Percentiles rank a stretch among this genome's conserved stretches.
phyloP scores from a whole-genome alignment of 2,329 filamentous ascomycete species.

The Penicillium sp. region DNA sequence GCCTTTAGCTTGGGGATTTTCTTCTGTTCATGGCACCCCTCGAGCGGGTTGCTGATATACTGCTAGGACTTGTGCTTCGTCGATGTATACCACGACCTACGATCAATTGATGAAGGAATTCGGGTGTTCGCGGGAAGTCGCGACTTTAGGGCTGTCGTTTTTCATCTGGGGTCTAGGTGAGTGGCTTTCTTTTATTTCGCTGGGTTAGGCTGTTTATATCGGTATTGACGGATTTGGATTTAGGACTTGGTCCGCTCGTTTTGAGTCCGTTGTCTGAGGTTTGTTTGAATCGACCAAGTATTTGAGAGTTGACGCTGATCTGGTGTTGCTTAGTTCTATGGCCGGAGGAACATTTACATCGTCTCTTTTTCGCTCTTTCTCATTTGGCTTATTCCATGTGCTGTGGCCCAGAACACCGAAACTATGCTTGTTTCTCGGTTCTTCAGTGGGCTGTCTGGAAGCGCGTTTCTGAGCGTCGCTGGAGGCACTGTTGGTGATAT shows the following conservation, averaged over 20 bases:
- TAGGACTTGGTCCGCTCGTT: slow-evolving; percentile 59
- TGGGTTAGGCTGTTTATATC: neutral
- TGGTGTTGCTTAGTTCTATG: slow-evolving; percentile 61
- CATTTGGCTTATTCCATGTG: slow-evolving; percentile 76
- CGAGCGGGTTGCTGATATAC: neutral
- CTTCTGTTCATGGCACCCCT: neutral
- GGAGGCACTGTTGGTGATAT: slow-evolving; percentile 83
- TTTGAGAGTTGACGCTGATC: neutral
- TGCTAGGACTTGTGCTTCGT: slow-evolving; percentile 71
- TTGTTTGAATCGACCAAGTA: neutral
- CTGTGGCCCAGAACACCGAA: slow-evolving; percentile 74
- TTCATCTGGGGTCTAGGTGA: slow-evolving; percentile 73
- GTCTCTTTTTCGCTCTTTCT: slow-evolving; percentile 69
- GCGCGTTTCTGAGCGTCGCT: slow-evolving; percentile 63
- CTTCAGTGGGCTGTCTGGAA: slow-evolving; percentile 51
- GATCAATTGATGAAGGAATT: slow-evolving; percentile 72
- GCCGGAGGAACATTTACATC: slow-evolving; percentile 76
- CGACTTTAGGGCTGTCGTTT: slow-evolving; percentile 73
- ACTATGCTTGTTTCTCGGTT: slow-evolving; percentile 77
- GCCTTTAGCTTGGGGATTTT: neutral
- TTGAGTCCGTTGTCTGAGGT: slow-evolving; percentile 61
- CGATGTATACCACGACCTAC: slow-evolving; percentile 86
- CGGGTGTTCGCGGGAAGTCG: slow-evolving; percentile 64
- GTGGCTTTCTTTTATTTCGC: slow-evolving; percentile 15
- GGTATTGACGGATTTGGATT: slow-evolving; percentile 9